phyloP scores from a whole-genome alignment of 2,329 filamentous ascomycete species.

The Plenodomus tracheiphilus region DNA sequence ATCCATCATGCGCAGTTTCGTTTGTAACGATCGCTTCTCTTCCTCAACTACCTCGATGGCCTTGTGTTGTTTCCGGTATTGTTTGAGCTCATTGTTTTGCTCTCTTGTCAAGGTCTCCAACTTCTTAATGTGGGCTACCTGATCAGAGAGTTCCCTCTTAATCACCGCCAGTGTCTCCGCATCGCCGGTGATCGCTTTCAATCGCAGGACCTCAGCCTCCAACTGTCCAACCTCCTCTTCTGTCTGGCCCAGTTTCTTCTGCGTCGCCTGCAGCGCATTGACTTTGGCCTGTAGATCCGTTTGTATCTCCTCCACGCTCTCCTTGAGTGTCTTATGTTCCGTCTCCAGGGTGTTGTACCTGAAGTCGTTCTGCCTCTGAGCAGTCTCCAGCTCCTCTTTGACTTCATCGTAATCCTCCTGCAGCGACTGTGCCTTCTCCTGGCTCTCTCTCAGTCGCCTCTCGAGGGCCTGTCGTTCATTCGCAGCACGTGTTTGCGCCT shows the following conservation, averaged over 20 bases:
- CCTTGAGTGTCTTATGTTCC: constrained; percentile 61
- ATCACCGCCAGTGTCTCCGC: constrained; percentile 83
- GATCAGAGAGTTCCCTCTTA: constrained; percentile 84
- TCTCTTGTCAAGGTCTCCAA: constrained; percentile 81
- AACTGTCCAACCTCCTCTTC: constrained; percentile 73
- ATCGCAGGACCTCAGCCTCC: constrained; percentile 78
- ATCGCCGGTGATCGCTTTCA: constrained; percentile 87
- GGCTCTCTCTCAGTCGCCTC: constrained; percentile 56
- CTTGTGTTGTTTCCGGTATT: constrained; percentile 78
- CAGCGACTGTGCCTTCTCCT: constrained; percentile 73
- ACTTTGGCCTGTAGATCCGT: constrained; percentile 62
- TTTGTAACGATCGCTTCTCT: constrained; percentile 83
- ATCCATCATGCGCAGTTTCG: constrained; percentile 74
- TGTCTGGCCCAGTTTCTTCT: constrained; percentile 68
- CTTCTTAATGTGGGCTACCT: constrained; percentile 85
- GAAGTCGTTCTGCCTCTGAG: constrained; percentile 67
- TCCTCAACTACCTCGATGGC: constrained; percentile 94
- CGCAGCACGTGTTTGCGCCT: constrained; percentile 56
- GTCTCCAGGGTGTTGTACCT: constrained; percentile 64
- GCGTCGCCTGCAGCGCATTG: constrained; percentile 60
- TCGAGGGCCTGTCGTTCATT: constrained; percentile 62
- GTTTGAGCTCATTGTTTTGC: constrained; percentile 76
- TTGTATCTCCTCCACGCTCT: constrained; percentile 62
- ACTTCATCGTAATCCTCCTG: constrained; percentile 84
- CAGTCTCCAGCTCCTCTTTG: constrained; percentile 71